phyloP scores from a whole-genome alignment of 495 filamentous ascomycete species.

The Achaetomiella virescens region DNA sequence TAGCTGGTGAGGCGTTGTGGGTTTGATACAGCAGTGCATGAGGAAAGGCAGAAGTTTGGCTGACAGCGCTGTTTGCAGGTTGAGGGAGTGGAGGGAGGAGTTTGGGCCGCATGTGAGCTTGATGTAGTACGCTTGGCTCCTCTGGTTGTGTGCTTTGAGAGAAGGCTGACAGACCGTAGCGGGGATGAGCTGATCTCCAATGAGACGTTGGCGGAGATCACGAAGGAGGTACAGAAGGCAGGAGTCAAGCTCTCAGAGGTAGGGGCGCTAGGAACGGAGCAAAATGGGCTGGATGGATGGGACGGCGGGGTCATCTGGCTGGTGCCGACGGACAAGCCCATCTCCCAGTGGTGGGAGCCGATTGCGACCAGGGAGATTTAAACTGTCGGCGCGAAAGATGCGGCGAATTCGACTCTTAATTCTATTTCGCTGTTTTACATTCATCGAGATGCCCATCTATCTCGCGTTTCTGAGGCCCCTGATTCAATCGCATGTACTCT shows the following conservation, averaged over 20 bases:
- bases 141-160: not conserved
- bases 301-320: constrained; percentile 30
- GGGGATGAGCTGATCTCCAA: constrained; percentile 21
- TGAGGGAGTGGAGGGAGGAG: constrained; percentile 19
- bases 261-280: not conserved
- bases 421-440: not conserved
- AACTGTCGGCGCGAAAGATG: not conserved
- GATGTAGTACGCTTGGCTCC: constrained; percentile 25
- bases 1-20: too few species aligned
- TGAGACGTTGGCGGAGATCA: constrained; percentile 13
- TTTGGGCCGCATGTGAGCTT: constrained; percentile 30
- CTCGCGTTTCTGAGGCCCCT: not conserved
- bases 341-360: constrained; percentile 26
- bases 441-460: not conserved
- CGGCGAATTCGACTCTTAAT: too few species aligned
- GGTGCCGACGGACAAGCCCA: constrained; percentile 25
- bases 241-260: constrained; percentile 15
- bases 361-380: constrained; percentile 24
- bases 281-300: constrained; percentile 18
- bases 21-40: not conserved
- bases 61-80: not conserved
- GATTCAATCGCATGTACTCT: constrained; percentile 25
- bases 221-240: constrained; percentile 18
- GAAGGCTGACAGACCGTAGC: constrained; percentile 10
- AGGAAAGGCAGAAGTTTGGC: not conserved